Evolutionary conservation across 176 grass and related monocot species (phyloP), one percentile per base, ranked within the genome.

Genomic region (Carex cristatella): DNA sequence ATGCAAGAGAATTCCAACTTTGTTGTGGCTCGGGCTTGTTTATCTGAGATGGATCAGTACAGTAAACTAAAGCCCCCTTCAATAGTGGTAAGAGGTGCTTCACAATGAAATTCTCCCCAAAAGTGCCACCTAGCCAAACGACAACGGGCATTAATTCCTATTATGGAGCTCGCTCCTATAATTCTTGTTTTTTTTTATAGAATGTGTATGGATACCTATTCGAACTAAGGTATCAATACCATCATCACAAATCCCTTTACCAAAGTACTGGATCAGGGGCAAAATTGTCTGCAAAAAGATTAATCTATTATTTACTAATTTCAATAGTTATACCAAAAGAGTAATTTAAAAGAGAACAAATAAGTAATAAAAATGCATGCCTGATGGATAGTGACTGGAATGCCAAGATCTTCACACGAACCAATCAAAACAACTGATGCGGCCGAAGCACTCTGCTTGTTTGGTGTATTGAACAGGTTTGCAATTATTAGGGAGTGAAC

Each of bases 321-420:
- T 40, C 76, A 85, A 74, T 64, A 65, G 63, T 63, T 49, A 81
- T 67, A 44, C 31, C 13, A 80, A 19, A 73, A 48, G 42, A 32
- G 46, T 82, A 88, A 30, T 8, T 35, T 51, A 49, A 81, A 18
- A 75, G 56, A 59, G 37, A 64, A 82, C 13, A 40, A 85, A 63
- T 62, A 64, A 81, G n/a, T 11, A 62, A 63, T 40, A 80, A 16
- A 35, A 53, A 61, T 69, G 86, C 89, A 91, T 88, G 76, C 95
- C 92, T 94, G 95, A 90, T 98, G 91, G 87, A 98, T 54, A 48
- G 92, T 98, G 76, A 98, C 87, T 33, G 95, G 95, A 92, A 94
- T 87, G 59, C 95, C 95, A 85, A 98, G 88, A 86, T 98, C 95
- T 77, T 94, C 95, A 70, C 92, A 93, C 80, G 95, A 98, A 87